Conservation (phyloP, 176 grass and related monocot genomes). For the Rhynchospora tenuis region DNA sequence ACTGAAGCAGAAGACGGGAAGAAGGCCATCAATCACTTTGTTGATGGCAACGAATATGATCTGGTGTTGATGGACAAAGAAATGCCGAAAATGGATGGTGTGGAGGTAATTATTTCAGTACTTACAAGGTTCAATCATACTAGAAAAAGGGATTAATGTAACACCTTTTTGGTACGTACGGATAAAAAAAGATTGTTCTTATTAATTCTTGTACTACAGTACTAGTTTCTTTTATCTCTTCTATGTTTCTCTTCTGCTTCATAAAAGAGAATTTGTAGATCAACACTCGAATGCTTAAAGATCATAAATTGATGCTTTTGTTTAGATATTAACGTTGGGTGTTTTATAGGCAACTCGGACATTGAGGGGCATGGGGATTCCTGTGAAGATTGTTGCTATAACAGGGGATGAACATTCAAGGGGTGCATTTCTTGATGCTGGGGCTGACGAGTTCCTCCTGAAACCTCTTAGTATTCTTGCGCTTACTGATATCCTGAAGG, state of each 20-base stretch:
- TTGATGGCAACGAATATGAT: slow-evolving; percentile 4
- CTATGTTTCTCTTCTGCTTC: background rate
- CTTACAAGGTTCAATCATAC: background rate
- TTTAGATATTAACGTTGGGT: background rate
- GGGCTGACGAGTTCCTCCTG: background rate
- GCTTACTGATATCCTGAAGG: background rate
- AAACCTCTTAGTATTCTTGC: background rate
- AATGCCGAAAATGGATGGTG: slow-evolving; percentile 14
- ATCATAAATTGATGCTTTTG: background rate
- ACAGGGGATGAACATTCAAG: background rate
- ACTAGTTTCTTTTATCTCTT: background rate
- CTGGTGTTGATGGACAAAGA: background rate
- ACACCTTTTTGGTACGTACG: background rate
- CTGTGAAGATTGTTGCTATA: background rate
- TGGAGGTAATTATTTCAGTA: background rate
- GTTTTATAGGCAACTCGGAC: background rate
- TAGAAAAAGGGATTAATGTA: background rate
- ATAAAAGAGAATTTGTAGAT: too few relatives aligned
- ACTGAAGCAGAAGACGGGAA: slow-evolving; percentile 9
- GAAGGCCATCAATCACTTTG: background rate
- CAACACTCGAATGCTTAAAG: background rate
- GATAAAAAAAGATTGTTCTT: background rate
- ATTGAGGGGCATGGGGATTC: background rate
- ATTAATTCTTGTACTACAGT: background rate
- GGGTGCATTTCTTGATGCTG: background rate